Conservation (phyloP, 352 stramenopile species). For the Aphanomyces cochlioides region DNA sequence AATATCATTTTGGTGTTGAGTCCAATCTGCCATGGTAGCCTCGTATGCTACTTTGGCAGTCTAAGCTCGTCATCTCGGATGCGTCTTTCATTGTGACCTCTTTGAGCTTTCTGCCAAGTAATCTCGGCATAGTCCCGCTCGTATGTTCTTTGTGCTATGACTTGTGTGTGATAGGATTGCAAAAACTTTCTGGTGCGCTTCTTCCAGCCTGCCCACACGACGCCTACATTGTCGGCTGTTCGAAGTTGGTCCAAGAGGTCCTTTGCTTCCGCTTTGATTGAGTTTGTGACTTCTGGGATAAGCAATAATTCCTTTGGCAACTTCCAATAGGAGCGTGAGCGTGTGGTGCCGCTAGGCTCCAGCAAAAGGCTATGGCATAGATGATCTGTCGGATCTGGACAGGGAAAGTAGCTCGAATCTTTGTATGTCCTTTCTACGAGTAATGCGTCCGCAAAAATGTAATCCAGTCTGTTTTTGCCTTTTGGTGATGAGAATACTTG, state of each 20-base stretch:
- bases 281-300: not conserved
- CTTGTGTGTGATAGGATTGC: not conserved
- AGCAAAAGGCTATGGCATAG: conserved; percentile 2
- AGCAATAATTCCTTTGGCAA: conserved; percentile 1
- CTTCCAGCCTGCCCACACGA: conserved; percentile 15
- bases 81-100: not conserved
- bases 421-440: not conserved
- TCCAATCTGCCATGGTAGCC: not conserved
- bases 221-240: not conserved
- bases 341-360: not conserved
- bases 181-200: conserved; percentile 2
- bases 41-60: not conserved
- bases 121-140: not conserved
- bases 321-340: conserved; percentile 6
- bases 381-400: conserved; percentile 4
- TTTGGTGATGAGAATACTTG: conserved; percentile 25
- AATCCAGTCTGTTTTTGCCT: conserved; percentile 31
- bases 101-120: not conserved
- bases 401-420: conserved; percentile 13
- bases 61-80: not conserved
- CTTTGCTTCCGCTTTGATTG: not conserved
- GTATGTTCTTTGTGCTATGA: not conserved
- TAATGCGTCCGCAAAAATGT: conserved; percentile 27
- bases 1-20: no score
- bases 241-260: conserved; percentile 1